phyloP scores from a whole-genome alignment of 2,329 filamentous ascomycete genomes.

The Phaeosphaeriaceae sp. region DNA sequence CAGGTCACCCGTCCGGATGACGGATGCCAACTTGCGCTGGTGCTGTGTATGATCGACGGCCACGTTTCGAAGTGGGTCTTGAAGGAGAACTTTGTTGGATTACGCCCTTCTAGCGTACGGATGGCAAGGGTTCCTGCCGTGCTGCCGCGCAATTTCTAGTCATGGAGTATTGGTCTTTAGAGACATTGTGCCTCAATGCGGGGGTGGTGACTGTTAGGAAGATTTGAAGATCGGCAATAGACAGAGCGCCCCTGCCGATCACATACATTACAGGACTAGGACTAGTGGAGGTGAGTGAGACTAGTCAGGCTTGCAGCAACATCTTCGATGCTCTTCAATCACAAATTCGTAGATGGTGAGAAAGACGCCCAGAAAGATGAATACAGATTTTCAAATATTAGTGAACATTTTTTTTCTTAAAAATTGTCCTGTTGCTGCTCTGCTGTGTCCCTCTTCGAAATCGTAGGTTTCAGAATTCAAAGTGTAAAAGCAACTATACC shows the following conservation, averaged over 20 bases:
- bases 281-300: not conserved
- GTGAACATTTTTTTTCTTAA: too few relatives aligned
- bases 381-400: too few relatives aligned
- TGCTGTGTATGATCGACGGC: not conserved
- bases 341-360: too few relatives aligned
- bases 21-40: too few relatives aligned
- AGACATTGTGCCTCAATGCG: not conserved
- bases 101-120: not conserved
- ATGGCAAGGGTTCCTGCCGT: not conserved
- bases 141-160: not conserved
- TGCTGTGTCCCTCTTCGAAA: not conserved
- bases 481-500: not conserved
- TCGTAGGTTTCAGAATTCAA: not conserved
- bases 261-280: too few relatives aligned
- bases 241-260: not conserved
- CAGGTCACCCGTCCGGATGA: too few relatives aligned
- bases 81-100: not conserved
- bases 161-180: not conserved
- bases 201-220: not conserved
- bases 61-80: not conserved
- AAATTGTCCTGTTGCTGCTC: too few relatives aligned
- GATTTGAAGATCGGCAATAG: too few relatives aligned
- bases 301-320: not conserved
- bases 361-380: too few relatives aligned
- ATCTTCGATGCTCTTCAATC: too few relatives aligned